Conservation (phyloP, 73 alveolate genomes). For the Paramecium primaurelia region DNA sequence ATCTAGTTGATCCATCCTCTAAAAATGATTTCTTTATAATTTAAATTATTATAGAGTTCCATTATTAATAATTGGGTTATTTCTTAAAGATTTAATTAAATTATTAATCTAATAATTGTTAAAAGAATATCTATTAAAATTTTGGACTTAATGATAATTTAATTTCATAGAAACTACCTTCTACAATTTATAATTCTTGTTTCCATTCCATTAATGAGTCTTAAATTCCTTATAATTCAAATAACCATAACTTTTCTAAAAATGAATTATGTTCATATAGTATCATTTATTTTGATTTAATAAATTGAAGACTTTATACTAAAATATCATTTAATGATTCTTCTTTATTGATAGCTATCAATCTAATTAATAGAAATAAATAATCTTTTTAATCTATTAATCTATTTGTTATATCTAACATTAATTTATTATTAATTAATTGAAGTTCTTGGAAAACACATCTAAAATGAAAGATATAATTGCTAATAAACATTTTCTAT, state of each 20-base stretch:
- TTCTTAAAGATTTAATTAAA: background rate
- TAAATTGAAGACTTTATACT: background rate
- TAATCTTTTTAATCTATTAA: constrained; percentile 35
- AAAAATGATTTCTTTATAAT: background rate
- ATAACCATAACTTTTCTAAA: constrained; percentile 9
- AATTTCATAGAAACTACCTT: background rate
- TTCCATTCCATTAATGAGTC: background rate
- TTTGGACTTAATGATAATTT: background rate
- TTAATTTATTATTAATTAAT: background rate
- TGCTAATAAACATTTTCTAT: background rate
- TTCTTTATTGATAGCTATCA: background rate
- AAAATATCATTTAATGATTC: background rate
- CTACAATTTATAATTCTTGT: background rate
- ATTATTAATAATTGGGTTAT: background rate
- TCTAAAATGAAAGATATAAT: background rate
- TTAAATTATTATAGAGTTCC: background rate
- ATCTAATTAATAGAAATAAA: background rate
- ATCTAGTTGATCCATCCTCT: background rate
- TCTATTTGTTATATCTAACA: background rate
- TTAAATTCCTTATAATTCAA: background rate
- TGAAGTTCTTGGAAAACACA: background rate
- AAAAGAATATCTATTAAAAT: background rate
- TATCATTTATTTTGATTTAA: background rate
- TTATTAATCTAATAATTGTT: background rate
- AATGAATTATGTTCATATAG: background rate